Evolutionary conservation across 192 early-diverging fungal species (phyloP).

Genomic region (Podila verticillata): DNA sequence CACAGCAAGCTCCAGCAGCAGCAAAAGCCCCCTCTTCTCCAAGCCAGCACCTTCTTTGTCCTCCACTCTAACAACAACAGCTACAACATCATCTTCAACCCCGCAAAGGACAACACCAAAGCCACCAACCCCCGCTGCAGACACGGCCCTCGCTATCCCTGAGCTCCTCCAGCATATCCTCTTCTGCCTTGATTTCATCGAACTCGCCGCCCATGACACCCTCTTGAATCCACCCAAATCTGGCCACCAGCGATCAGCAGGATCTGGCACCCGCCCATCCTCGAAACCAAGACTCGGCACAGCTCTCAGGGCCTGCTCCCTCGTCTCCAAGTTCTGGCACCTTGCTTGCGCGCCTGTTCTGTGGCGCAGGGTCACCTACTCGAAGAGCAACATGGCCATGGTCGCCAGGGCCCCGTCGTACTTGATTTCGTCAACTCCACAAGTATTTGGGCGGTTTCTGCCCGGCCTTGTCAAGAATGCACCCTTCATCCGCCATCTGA

Average conservation of each 20-base stretch:
- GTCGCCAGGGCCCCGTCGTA: not conserved
- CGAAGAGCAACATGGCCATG: constrained; percentile 1
- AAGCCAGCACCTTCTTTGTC: no score
- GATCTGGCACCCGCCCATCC: not conserved
- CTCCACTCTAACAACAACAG: not conserved
- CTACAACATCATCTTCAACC: not conserved
- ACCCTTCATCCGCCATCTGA: not conserved
- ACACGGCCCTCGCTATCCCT: not conserved
- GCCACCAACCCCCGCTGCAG: not conserved
- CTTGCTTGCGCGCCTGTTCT: not conserved
- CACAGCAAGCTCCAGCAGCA: not conserved
- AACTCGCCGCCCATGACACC: not conserved
- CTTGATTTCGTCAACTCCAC: not conserved
- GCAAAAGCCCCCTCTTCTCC: not conserved
- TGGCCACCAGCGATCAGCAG: not conserved
- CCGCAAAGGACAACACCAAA: not conserved
- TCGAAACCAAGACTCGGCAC: not conserved
- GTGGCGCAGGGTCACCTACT: not conserved
- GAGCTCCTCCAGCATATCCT: not conserved
- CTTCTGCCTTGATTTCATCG: not conserved
- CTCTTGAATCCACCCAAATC: not conserved
- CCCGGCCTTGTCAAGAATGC: not conserved
- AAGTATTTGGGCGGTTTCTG: not conserved
- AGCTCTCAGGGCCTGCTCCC: not conserved
- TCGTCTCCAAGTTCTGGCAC: constrained; percentile 5